Base-by-base conservation (phyloP, 495 filamentous ascomycete species). In the Chlorociboria aeruginascens region DNA sequence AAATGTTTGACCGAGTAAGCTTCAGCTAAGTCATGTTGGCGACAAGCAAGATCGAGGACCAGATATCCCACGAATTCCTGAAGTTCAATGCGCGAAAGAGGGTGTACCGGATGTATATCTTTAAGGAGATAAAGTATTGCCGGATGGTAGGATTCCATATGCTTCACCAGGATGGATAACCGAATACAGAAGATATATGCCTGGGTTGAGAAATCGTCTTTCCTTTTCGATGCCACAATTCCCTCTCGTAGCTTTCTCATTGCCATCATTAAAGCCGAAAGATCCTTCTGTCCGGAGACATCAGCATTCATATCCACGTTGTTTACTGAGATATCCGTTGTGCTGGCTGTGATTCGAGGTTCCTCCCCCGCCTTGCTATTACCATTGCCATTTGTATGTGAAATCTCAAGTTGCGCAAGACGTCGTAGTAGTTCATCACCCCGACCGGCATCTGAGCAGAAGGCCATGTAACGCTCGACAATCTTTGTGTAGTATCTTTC, bases 211-310 rank as follows among this genome's bases (percentile, higher is more conserved):
- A 87, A 87, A 42, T 70, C 67, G 47, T 89, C 85, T 40, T 63
- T 59, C 29, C 86, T 81, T 32, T 73, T 67, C 14, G 80, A 78
- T 32, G 86, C 82, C 0, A 90, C 78, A 43, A 96, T 77, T 37
- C 79, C 87, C 68, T 98, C 92, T 37, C 92, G 79, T 34, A 98
- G 74, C 63, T 95, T 97, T 46, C 92, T 81, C 64, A 97, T 85
- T 32, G 89, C 84, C 51, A 79, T 73, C 46, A 82, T 60, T 34
- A 77, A 63, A 16, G 65, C 63, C 6, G 64, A 61, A 39, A 74
- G 59, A n/a, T 66, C 65, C 25, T 64, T 69, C 28, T 58, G 47
- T 9, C 40, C 35, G 10, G 43, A 14, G 8, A 31, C 35, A 32
- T 53, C 61, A 20, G 50, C 13, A 39, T 46, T 53, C 31, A 44